Evolutionary conservation across 129 eudicot genomes (phyloP).

Genomic region (Flaveria bidentis): DNA sequence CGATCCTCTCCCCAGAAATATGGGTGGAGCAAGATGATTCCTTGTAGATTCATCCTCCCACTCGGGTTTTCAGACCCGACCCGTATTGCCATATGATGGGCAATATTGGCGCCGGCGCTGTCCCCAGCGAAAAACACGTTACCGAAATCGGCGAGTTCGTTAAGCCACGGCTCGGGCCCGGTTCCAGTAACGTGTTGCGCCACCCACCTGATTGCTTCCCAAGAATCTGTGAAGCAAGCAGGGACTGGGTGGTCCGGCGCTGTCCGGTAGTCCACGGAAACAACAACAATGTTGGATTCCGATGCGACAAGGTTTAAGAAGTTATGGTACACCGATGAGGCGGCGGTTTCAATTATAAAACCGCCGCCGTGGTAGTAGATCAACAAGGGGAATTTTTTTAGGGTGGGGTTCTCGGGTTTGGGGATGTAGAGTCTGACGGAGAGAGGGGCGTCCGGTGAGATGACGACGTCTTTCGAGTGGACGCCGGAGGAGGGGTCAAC

Average conservation of each 20-base stretch:
- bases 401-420: neutral
- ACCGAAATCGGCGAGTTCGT: conserved; percentile 31
- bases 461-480: conserved; percentile 44
- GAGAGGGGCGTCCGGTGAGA: conserved; percentile 25
- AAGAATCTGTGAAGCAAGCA: conserved; percentile 47
- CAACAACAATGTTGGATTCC: conserved; percentile 18
- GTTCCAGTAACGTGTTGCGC: conserved; percentile 28
- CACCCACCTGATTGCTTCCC: conserved; percentile 66
- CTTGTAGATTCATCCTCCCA: conserved; percentile 21
- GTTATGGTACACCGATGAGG: conserved; percentile 28
- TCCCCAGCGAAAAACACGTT: conserved; percentile 43
- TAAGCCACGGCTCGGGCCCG: conserved; percentile 40
- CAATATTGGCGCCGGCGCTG: conserved; percentile 50
- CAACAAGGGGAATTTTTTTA: conserved; percentile 43
- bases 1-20: conserved; percentile 49
- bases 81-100: conserved; percentile 45
- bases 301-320: conserved; percentile 28
- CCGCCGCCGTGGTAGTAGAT: conserved; percentile 78
- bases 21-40: conserved; percentile 47
- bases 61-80: conserved; percentile 14
- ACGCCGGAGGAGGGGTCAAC: conserved; percentile 37
- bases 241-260: conserved; percentile 60
- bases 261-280: conserved; percentile 48
- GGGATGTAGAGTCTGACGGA: conserved; percentile 34
- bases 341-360: conserved; percentile 30